Percentiles rank a stretch among this genome's conserved stretches.
Evolutionary conservation across 805 yeast species (phyloP).

Genomic region (Kuraishia borneana): DNA sequence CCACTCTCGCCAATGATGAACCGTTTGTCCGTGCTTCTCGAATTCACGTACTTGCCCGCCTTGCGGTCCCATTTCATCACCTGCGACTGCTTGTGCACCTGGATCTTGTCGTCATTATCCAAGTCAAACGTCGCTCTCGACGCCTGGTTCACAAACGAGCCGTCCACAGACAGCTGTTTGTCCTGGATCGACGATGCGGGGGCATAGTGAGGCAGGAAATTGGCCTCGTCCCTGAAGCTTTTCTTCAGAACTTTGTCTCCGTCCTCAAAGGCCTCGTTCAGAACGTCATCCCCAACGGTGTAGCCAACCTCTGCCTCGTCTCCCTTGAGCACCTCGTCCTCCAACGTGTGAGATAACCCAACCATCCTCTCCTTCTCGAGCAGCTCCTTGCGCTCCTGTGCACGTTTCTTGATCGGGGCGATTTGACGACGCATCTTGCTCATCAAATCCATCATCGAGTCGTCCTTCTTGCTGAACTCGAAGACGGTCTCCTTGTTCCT

Average conservation of each 20-base stretch:
- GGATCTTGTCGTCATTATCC: conserved; percentile 56
- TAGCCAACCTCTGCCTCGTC: conserved; percentile 24
- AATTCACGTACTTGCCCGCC: conserved; percentile 79
- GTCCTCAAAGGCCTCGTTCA: conserved; percentile 38
- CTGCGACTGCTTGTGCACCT: conserved; percentile 51
- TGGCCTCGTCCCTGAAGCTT: conserved; percentile 64
- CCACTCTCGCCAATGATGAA: conserved; percentile 94
- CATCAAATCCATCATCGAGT: conserved; percentile 74
- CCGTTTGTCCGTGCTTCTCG: conserved; percentile 71
- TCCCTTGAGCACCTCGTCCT: conserved; percentile 57
- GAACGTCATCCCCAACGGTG: conserved; percentile 32
- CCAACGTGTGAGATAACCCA: conserved; percentile 62
- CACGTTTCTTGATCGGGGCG: conserved; percentile 77
- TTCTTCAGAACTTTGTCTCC: conserved; percentile 34
- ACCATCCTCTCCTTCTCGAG: conserved; percentile 65
- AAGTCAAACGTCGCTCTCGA: conserved; percentile 80
- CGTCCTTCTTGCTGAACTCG: conserved; percentile 68
- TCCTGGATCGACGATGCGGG: conserved; percentile 75
- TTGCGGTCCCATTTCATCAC: conserved; percentile 88
- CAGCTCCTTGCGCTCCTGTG: conserved; percentile 56
- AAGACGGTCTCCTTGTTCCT: conserved; percentile 82
- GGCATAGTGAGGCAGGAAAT: conserved; percentile 83
- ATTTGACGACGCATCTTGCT: conserved; percentile 73
- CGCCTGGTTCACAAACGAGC: conserved; percentile 75
- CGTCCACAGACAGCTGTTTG: conserved; percentile 46